Conservation (phyloP, 768 basidiomycete genomes). For the Hydnomerulius pinastri region DNA sequence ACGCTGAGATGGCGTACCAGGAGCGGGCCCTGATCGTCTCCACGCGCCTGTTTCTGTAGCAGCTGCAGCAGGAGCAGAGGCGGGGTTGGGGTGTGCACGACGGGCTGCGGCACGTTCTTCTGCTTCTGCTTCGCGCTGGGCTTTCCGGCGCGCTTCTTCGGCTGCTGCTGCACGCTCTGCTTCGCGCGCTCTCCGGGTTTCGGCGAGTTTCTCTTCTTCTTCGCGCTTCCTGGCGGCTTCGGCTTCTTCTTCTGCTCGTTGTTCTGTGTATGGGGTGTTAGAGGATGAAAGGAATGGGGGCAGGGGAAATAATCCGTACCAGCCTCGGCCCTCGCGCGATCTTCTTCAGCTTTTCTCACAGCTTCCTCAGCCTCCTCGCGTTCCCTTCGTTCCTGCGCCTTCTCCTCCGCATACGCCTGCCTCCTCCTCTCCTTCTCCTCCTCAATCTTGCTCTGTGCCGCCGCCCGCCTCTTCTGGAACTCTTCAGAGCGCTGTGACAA, state of each 20-base stretch:
- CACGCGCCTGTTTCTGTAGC: constrained; percentile 25
- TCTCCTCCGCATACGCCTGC: constrained; percentile 60
- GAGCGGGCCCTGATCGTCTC: constrained; percentile 17
- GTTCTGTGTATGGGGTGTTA: constrained; percentile 41
- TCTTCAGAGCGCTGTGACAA: constrained; percentile 63
- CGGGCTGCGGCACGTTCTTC: constrained; percentile 46
- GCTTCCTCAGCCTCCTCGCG: constrained; percentile 27
- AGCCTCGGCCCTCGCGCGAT: constrained; percentile 46
- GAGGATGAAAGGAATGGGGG: constrained; percentile 12
- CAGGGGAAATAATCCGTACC: constrained; percentile 42
- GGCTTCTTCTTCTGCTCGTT: constrained; percentile 57
- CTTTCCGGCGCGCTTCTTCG: constrained; percentile 60
- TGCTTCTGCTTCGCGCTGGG: constrained; percentile 73
- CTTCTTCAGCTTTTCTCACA: constrained; percentile 37
- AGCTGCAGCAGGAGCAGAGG: constrained; percentile 34
- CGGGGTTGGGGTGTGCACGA: constrained; percentile 34
- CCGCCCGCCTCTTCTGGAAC: constrained; percentile 57
- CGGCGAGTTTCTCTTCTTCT: constrained; percentile 58
- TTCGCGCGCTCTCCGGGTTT: constrained; percentile 54
- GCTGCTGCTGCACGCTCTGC: constrained; percentile 49
- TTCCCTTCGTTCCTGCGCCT: constrained; percentile 42
- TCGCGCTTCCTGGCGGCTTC: constrained; percentile 55
- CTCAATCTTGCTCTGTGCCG: constrained; percentile 68
- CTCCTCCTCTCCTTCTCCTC: constrained; percentile 77
- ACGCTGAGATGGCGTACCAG: constrained; percentile 26